Evolutionary conservation across 169 alveolate species (phyloP), one percentile per base, ranked within the genome.

Genomic region (Cryptosporidium muris): DNA sequence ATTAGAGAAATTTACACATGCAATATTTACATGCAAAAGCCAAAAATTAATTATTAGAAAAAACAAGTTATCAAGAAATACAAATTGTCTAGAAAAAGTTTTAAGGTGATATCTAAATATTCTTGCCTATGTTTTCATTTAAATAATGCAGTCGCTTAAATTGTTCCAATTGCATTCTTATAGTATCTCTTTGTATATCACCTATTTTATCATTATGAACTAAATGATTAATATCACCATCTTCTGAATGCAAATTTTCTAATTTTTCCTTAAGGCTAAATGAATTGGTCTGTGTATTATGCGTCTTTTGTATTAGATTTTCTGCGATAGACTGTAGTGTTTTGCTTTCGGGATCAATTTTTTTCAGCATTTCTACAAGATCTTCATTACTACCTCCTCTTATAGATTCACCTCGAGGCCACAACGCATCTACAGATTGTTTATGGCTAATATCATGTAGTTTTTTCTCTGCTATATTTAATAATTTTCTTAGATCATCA

Each of bases 101-200:
- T 49, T 12, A 9, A 9, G 12, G 14, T 49, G 12, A 9, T 49
- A 49, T 49, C 54, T 49, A 49, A 49, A 49, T 49, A 34, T 74
- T 74, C 60, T 74, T 74, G 36, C 60, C 60, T 12, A 74, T 68
- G 47, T 74, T 74, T 45, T 74, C 85, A 49, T 74, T 74, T 11
- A 74, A 45, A 8, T 58, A 58, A 11, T 74, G 85, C 12, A 74
- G 34, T 49, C 60, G 54, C 11, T 74, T 66, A 63, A 74, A 74
- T 58, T 74, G 85, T 60, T 74, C 85, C 16, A 74, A 63, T 45
- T 74, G 85, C 85, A 74, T 74, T 58, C 85, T 74, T 43, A 74
- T 74, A 2, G 85, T 74, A 42, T 74, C 85, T 49, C 60, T 74
- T 34, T 74, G 85, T 3, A 74, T 43, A 12, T 74, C 85, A 56